Evolutionary conservation across 2,329 filamentous ascomycete genomes (phyloP).

Genomic region (Aureobasidium musti): DNA sequence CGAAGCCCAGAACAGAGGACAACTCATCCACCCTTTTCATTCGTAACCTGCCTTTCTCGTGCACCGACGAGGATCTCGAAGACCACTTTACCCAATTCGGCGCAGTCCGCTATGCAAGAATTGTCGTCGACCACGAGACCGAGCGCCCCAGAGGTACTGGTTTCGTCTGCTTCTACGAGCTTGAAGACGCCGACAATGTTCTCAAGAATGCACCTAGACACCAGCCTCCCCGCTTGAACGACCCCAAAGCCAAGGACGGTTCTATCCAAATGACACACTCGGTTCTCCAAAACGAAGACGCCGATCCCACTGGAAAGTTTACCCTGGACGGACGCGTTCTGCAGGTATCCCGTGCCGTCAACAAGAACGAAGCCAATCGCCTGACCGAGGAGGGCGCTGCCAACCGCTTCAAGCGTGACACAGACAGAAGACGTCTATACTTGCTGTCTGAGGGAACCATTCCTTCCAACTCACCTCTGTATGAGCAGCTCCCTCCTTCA

Average conservation of each 20-base stretch:
- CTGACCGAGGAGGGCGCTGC: slow-evolving; percentile 69
- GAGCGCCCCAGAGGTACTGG: slow-evolving; percentile 88
- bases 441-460: slow-evolving; percentile 86
- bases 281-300: slow-evolving; percentile 80
- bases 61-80: slow-evolving; percentile 78
- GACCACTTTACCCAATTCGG: slow-evolving; percentile 88
- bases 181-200: slow-evolving; percentile 73
- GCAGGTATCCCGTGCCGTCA: slow-evolving; percentile 80
- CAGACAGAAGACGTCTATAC: slow-evolving; percentile 88
- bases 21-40: slow-evolving; percentile 84
- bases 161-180: slow-evolving; percentile 88
- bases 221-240: slow-evolving; percentile 40
- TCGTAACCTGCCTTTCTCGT: slow-evolving; percentile 89
- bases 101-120: slow-evolving; percentile 81
- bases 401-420: slow-evolving; percentile 67
- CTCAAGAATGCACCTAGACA: slow-evolving; percentile 70
- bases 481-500: slow-evolving; percentile 70
- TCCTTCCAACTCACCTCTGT: slow-evolving; percentile 72
- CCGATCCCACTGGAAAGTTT: slow-evolving; percentile 80
- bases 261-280: slow-evolving; percentile 65
- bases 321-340: slow-evolving; percentile 88
- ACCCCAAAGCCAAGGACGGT: slow-evolving; percentile 34
- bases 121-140: slow-evolving; percentile 83
- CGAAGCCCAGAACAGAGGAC: slow-evolving; percentile 49
- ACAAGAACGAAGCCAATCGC: slow-evolving; percentile 74